phyloP scores from a whole-genome alignment of 805 yeast species.

The Saturnispora bothae region DNA sequence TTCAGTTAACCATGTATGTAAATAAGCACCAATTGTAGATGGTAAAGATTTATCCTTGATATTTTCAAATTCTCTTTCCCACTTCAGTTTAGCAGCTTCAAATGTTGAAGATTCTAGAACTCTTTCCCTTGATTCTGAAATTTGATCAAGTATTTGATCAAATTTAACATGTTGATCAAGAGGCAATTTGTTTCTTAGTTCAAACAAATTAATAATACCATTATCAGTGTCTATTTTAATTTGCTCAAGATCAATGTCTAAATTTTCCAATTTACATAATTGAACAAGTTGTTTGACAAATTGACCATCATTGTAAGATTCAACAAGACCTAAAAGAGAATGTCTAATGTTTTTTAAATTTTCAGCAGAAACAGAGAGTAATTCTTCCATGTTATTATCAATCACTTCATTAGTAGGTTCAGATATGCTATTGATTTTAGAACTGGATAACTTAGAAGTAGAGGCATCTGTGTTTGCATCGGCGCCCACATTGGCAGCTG shows the following conservation, averaged over 20 bases:
- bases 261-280: constrained; percentile 16
- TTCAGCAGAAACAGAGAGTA: constrained; percentile 61
- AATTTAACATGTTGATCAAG: constrained; percentile 43
- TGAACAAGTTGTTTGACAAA: constrained; percentile 16
- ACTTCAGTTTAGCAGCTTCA: constrained; percentile 77
- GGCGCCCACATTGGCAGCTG: background rate
- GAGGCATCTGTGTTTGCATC: background rate
- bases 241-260: constrained; percentile 15
- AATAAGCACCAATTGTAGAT: constrained; percentile 55
- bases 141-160: constrained; percentile 53
- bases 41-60: constrained; percentile 33
- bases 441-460: background rate
- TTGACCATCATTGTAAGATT: constrained; percentile 19
- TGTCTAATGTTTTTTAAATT: constrained; percentile 75
- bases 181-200: constrained; percentile 45
- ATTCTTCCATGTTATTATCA: constrained; percentile 41
- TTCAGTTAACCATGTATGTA: constrained; percentile 78
- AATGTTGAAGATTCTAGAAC: constrained; percentile 68
- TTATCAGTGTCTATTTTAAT: constrained; percentile 8
- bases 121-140: constrained; percentile 69
- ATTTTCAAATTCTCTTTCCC: constrained; percentile 72
- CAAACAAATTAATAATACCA: constrained; percentile 47
- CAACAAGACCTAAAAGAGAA: constrained; percentile 45
- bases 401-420: constrained; percentile 23
- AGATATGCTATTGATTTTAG: background rate